These are phyloP conservation scores for Phylloporus sp. DNA, from an alignment of 768 basidiomycete genomes.

Conservation along the genomic window DNA sequence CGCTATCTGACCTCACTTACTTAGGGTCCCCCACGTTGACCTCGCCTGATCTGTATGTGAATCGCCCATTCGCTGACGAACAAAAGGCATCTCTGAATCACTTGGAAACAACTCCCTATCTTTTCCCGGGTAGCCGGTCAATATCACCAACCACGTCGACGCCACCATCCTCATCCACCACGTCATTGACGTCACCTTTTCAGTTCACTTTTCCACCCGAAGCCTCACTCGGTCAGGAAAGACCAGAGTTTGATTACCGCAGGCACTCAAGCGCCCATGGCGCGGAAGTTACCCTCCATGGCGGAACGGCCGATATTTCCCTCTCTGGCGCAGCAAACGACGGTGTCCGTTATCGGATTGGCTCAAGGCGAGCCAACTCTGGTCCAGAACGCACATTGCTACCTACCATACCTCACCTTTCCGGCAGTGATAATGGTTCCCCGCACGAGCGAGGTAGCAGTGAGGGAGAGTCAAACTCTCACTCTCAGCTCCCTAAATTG, in stretches of 20 bases:
- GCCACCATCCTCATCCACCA: conserved; percentile 52
- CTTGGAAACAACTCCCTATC: conserved; percentile 52
- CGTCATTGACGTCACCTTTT: conserved; percentile 62
- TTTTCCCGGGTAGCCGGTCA: conserved; percentile 64
- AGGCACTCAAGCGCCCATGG: conserved; percentile 48
- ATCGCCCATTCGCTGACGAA: conserved; percentile 48
- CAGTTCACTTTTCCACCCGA: conserved; percentile 60
- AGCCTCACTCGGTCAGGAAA: conserved; percentile 46
- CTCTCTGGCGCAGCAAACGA: conserved; percentile 47
- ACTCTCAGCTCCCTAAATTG: conserved; percentile 37
- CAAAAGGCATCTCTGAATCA: conserved; percentile 49
- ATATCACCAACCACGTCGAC: conserved; percentile 66
- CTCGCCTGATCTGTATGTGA: conserved; percentile 43
- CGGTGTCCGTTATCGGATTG: conserved; percentile 56
- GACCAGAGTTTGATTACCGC: conserved; percentile 62
- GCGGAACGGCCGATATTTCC: conserved; percentile 69
- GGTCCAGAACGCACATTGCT: conserved; percentile 46
- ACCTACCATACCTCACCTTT: conserved; percentile 44
- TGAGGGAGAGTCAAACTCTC: conserved; percentile 48
- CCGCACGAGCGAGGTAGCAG: conserved; percentile 51
- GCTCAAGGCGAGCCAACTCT: conserved; percentile 44
- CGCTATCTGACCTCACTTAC: conserved; percentile 35
- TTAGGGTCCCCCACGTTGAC: conserved; percentile 55
- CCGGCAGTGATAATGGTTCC: conserved; percentile 47
- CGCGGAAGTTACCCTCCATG: conserved; percentile 65